A percentile compares a stretch with the other conserved stretches of the same genome.
Conservation (phyloP, 805 yeast genomes). For the Priceomyces melissophilus region DNA sequence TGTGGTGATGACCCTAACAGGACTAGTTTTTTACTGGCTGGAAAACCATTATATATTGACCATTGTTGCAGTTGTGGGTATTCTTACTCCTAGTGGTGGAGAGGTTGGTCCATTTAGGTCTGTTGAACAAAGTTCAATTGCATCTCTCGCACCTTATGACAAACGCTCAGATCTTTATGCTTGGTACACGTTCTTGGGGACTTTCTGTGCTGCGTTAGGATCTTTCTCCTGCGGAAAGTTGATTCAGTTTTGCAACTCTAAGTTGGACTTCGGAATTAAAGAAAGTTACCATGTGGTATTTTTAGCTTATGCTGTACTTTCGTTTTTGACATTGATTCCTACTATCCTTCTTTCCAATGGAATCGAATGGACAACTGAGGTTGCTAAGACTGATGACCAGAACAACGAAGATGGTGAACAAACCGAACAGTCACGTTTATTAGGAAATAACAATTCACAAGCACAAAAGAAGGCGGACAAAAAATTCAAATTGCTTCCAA, state of each 20-base stretch:
- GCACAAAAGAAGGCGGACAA: slow-evolving; percentile 2
- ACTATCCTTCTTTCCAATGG: slow-evolving; percentile 13
- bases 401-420: not conserved
- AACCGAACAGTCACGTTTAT: slow-evolving; percentile 15
- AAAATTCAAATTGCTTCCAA: slow-evolving; percentile 16
- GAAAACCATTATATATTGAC: slow-evolving; percentile 33
- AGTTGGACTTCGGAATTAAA: slow-evolving; percentile 15
- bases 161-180: slow-evolving; percentile 53
- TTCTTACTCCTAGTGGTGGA: slow-evolving; percentile 56
- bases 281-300: slow-evolving; percentile 31
- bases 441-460: slow-evolving; percentile 3
- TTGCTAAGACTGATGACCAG: slow-evolving; percentile 3
- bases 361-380: slow-evolving; percentile 14
- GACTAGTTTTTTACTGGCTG: slow-evolving; percentile 33
- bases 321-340: slow-evolving; percentile 15
- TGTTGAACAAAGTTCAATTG: slow-evolving; percentile 52
- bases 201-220: slow-evolving; percentile 46
- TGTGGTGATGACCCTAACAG: slow-evolving; percentile 41
- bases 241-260: slow-evolving; percentile 13
- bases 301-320: slow-evolving; percentile 19
- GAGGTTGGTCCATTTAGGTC: slow-evolving; percentile 60
- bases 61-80: slow-evolving; percentile 43
- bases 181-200: slow-evolving; percentile 53
- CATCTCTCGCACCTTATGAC: slow-evolving; percentile 40
- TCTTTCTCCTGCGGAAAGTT: slow-evolving; percentile 36